Conservation (phyloP, 768 basidiomycete species). For the Mycena filopes region DNA sequence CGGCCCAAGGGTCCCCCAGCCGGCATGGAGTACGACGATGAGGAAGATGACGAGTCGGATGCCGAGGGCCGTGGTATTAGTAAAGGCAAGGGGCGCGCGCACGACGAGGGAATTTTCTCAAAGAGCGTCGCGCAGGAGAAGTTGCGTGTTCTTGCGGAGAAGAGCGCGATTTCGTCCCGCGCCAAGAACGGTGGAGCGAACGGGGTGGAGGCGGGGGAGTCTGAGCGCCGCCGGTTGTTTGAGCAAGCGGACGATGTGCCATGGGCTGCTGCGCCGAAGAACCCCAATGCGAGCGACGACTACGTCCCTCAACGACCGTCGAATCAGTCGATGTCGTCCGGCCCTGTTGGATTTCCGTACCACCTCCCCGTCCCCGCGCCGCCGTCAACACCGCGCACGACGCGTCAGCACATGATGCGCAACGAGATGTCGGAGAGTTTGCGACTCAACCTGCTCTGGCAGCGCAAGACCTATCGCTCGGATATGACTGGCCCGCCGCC, state of each 20-base stretch:
- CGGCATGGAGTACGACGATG: constrained; percentile 63
- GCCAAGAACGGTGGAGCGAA: constrained; percentile 16
- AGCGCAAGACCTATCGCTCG: constrained; percentile 70
- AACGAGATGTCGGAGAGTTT: constrained; percentile 89
- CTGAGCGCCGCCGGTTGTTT: constrained; percentile 26
- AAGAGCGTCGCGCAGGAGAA: constrained; percentile 77
- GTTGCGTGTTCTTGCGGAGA: constrained; percentile 65
- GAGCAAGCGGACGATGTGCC: constrained; percentile 25
- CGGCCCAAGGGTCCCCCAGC: constrained; percentile 73
- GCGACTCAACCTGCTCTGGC: constrained; percentile 84
- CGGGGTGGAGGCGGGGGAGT: constrained; percentile 4
- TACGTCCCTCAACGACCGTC: constrained; percentile 28
- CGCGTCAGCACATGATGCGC: constrained; percentile 83
- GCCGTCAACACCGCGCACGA: constrained; percentile 88
- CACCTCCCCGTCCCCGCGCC: constrained; percentile 73
- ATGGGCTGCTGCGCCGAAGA: constrained; percentile 16
- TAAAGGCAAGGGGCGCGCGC: constrained; percentile 21
- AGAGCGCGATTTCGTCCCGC: constrained; percentile 45
- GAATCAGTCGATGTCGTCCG: constrained; percentile 54
- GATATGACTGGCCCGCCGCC: constrained; percentile 50
- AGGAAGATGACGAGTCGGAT: constrained; percentile 34
- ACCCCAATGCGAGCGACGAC: constrained; percentile 11
- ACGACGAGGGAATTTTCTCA: constrained; percentile 58
- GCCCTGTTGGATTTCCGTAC: constrained; percentile 74
- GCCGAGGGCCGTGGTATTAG: constrained; percentile 27